A percentile compares a stretch with the other conserved stretches of the same genome.
phyloP scores from a whole-genome alignment of 1,284 basidiomycete genomes.

The Tilletia walkeri region DNA sequence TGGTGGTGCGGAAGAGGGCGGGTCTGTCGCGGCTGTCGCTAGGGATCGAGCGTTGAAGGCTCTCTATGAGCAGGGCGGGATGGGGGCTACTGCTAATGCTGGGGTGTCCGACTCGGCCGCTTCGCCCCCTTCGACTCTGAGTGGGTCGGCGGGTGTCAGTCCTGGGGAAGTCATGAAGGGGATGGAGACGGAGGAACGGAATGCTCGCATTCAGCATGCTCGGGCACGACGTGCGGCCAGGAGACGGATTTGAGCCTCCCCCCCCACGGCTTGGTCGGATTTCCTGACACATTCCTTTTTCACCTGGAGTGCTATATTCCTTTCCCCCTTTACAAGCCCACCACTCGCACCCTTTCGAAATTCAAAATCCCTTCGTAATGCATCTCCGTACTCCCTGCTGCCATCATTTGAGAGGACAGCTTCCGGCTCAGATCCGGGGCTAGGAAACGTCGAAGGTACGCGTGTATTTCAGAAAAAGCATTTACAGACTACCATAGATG shows the following conservation, averaged over 20 bases:
- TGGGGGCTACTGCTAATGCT: background rate
- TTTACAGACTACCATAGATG: too few relatives aligned
- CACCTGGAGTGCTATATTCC: too few relatives aligned
- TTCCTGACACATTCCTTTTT: too few relatives aligned
- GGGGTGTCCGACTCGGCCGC: background rate
- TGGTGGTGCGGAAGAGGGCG: background rate
- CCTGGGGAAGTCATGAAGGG: background rate
- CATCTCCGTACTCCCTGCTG: too few relatives aligned
- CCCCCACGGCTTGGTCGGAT: too few relatives aligned
- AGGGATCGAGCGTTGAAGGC: conserved; percentile 12
- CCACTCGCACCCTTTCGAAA: too few relatives aligned
- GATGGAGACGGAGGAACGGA: conserved; percentile 1
- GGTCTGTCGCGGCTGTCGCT: background rate
- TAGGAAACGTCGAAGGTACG: too few relatives aligned
- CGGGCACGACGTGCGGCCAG: background rate
- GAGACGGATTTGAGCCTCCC: background rate
- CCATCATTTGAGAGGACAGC: too few relatives aligned
- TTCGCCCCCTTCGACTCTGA: background rate
- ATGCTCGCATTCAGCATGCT: background rate
- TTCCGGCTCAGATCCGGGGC: too few relatives aligned
- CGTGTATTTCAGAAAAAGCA: too few relatives aligned
- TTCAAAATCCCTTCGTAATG: background rate
- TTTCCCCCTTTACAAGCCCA: too few relatives aligned
- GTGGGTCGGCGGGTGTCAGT: background rate
- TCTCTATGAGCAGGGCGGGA: background rate